These are phyloP conservation scores for Diaporthe velutina DNA, from an alignment of 2,329 filamentous ascomycete genomes.

Conservation along the genomic window DNA sequence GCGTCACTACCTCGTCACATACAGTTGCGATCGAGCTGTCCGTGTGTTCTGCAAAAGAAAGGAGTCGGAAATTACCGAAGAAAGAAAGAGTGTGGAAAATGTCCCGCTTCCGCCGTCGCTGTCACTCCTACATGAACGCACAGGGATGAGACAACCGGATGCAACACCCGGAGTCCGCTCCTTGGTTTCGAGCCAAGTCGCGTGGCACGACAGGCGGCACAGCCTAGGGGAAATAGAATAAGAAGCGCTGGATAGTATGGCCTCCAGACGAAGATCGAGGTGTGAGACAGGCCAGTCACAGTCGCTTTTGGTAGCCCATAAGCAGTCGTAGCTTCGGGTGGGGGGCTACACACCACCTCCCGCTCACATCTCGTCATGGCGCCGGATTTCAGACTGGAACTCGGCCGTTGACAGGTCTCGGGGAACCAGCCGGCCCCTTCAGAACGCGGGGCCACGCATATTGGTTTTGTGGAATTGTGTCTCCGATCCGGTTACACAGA, in stretches of 20 bases:
- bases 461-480: background rate
- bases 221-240: background rate
- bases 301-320: background rate
- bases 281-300: background rate
- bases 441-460: background rate
- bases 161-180: background rate
- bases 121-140: background rate
- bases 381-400: background rate
- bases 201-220: background rate
- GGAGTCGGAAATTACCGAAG: background rate
- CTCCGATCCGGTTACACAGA: constrained; percentile 25
- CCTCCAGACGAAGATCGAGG: background rate
- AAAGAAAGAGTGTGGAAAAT: no score
- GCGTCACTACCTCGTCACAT: background rate
- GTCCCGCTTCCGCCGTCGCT: background rate
- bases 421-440: background rate
- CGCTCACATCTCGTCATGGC: background rate
- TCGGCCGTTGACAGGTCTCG: background rate
- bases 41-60: background rate
- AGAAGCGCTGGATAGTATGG: background rate
- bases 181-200: background rate
- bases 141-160: background rate
- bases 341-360: background rate
- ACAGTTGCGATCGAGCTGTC: background rate
- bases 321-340: background rate